phyloP scores from a whole-genome alignment of 192 early-diverging fungal genomes.

The Paraglomus occultum region DNA sequence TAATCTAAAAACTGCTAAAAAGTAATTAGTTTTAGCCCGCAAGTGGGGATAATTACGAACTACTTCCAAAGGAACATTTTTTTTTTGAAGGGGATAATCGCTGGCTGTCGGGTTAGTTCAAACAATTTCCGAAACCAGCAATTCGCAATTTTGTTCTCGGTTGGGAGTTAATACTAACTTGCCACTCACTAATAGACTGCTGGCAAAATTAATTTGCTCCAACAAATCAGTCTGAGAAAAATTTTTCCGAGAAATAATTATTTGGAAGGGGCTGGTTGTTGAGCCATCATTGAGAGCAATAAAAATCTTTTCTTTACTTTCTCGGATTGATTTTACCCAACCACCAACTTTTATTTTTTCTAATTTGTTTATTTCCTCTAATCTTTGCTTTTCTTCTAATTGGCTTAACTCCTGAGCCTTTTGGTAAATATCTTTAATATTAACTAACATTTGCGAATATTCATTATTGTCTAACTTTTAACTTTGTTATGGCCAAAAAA shows the following conservation, averaged over 20 bases:
- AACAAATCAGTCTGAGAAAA: not conserved
- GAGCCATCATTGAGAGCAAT: constrained; percentile 15
- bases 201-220: constrained; percentile 4
- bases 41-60: constrained; percentile 15
- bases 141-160: not conserved
- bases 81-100: constrained; percentile 18
- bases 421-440: too few species aligned
- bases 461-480: too few species aligned
- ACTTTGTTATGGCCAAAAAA: too few species aligned
- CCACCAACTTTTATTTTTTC: constrained; percentile 20
- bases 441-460: too few species aligned
- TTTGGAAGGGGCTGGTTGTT: not conserved
- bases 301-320: constrained; percentile 16
- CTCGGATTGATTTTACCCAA: constrained; percentile 14
- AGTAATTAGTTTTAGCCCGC: constrained; percentile 24
- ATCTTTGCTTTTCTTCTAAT: not conserved
- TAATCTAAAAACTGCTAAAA: constrained; percentile 4
- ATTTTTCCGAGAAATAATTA: not conserved
- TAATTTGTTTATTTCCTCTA: constrained; percentile 1
- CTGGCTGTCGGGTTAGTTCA: not conserved
- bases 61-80: constrained; percentile 17
- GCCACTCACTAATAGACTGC: constrained; percentile 11
- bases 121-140: not conserved
- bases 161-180: not conserved
- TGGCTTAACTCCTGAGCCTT: constrained; percentile 9